A percentile compares a stretch with the other conserved stretches of the same genome.
These are phyloP conservation scores for Fusarium tuaranense DNA, from an alignment of 2,329 filamentous ascomycete species.

Conservation along the genomic window DNA sequence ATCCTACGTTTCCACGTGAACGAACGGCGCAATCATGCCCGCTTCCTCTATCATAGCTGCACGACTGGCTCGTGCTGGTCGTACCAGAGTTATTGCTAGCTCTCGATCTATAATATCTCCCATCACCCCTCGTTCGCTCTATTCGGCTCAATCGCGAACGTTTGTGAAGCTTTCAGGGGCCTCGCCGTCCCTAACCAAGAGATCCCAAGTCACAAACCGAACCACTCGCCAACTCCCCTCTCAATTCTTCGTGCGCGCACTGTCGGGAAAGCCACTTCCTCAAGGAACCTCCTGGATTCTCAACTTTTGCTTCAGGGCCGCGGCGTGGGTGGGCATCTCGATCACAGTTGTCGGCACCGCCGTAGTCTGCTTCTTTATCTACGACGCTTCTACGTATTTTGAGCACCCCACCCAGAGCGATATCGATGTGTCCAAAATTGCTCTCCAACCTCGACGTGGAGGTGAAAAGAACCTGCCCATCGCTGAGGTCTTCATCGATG, in stretches of 20 bases:
- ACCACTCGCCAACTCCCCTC: conserved; percentile 29
- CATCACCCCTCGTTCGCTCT: conserved; percentile 22
- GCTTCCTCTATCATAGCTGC: conserved; percentile 39
- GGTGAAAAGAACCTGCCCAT: conserved; percentile 97
- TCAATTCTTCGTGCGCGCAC: conserved; percentile 49
- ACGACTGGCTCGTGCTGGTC: conserved; percentile 40
- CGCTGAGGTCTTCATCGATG: conserved; percentile 87
- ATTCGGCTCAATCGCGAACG: conserved; percentile 27
- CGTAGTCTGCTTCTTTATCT: conserved; percentile 88
- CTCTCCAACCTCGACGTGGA: conserved; percentile 82
- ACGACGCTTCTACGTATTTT: conserved; percentile 92
- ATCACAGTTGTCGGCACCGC: conserved; percentile 76
- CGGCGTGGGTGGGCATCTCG: conserved; percentile 75
- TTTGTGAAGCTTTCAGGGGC: conserved; percentile 39
- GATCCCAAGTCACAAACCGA: conserved; percentile 11
- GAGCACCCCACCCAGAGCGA: conserved; percentile 76
- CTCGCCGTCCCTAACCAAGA: conserved; percentile 24
- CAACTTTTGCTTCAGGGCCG: conserved; percentile 75
- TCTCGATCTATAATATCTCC: conserved; percentile 28
- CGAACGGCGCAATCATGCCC: conserved; percentile 31
- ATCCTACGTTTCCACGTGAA: conserved; percentile 1
- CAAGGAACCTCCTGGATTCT: conserved; percentile 60
- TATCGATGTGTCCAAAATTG: conserved; percentile 85
- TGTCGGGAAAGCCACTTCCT: conserved; percentile 66
- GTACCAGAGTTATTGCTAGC: conserved; percentile 17